Evolutionary conservation across 2,329 filamentous ascomycete genomes (phyloP).

Genomic region (Ceratocystis cacaofunesta): DNA sequence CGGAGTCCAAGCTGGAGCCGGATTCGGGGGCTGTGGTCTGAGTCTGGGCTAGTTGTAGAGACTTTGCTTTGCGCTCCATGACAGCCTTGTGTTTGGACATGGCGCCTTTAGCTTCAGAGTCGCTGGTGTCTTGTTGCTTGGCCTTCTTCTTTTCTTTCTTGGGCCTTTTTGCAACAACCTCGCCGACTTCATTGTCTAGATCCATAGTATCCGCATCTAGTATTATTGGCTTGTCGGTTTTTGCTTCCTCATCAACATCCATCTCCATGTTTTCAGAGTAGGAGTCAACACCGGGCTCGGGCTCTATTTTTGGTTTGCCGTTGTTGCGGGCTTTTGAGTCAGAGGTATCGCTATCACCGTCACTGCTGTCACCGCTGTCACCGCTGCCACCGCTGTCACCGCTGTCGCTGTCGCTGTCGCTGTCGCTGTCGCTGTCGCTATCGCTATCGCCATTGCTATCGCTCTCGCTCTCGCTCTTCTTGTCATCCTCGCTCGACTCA

Average conservation of each 20-base stretch:
- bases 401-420: not conserved
- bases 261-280: not conserved
- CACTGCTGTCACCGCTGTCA: constrained; percentile 1
- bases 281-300: not conserved
- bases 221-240: not conserved
- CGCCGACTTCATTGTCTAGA: constrained; percentile 11
- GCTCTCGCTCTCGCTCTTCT: not conserved
- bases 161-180: constrained; percentile 17
- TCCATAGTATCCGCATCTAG: constrained; percentile 3
- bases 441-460: not conserved
- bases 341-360: not conserved
- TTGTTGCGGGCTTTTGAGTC: not conserved
- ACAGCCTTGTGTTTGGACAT: constrained; percentile 19
- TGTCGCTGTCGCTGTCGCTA: not conserved
- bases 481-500: not conserved
- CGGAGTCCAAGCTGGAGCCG: constrained; percentile 22
- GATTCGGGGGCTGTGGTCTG: constrained; percentile 17
- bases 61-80: constrained; percentile 23
- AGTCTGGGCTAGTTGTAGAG: constrained; percentile 25
- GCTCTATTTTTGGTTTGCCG: not conserved
- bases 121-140: constrained; percentile 18
- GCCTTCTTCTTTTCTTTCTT: constrained; percentile 23
- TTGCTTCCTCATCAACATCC: constrained; percentile 17
- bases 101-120: constrained; percentile 5
- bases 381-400: not conserved